Base-by-base conservation (phyloP, 164 flowering plant genomes). In the Liquidambar formosana region DNA sequence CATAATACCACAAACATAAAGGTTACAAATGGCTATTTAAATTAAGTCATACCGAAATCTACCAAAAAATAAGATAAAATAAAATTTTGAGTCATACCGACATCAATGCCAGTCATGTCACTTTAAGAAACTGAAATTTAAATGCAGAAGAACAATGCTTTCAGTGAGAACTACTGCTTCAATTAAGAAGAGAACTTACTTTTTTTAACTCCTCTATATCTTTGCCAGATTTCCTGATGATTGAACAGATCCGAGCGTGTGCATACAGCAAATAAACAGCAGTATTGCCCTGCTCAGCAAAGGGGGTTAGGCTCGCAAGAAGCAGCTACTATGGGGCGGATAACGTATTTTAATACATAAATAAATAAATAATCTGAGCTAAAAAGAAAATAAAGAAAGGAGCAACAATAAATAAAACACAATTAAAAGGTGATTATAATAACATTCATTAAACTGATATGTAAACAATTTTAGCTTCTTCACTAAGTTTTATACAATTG, bases 191-290 rank as follows among this genome's bases (percentile, higher is more conserved):
- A 69, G n/a, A 60, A 78, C 79, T 79, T 80, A 93, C 99, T 53
- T 78, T 81, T 79, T 93, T 96, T 41, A 93, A 61, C 16, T 88
- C 91, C 63, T 89, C 95, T 14, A 91, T 76, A 56, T 91, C 95
- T 88, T 87, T 91, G 64, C 91, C 95, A 63, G 98, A 93, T 69
- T 86, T 96, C 71, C 98, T 82, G 72, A 93, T 90, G 65, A 96
- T 96, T 54, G 99, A 93, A 78, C 96, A 92, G 72, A 96, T 96
- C 51, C 99, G 89, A 81, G 99, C 98, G 82, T 96, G 97, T 12
- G 99, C 98, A 81, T 96, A 96, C 46, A 86, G 81, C 78, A 93
- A 84, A 76, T 93, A 96, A 47, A 96, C 98, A 69, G 99, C 99
- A 77, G 99, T 96, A 69, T 96, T 90, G 54, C 99, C 99, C 99